Base-by-base conservation (phyloP, 768 basidiomycete genomes). In the Coprinopsis sp. region DNA sequence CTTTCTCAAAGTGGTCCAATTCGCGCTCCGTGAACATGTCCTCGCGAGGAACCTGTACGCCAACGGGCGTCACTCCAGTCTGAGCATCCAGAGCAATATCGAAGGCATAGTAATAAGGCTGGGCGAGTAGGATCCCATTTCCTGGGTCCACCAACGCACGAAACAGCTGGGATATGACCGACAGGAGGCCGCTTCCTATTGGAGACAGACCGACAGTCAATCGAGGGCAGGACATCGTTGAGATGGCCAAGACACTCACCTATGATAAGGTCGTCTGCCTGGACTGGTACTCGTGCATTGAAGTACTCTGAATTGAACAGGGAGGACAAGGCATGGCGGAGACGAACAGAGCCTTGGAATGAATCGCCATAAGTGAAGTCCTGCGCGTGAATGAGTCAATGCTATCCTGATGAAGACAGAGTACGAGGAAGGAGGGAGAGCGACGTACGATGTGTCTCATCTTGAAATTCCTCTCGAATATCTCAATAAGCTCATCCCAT, bases 21-120 rank as follows among this genome's bases (percentile, higher is more conserved):
- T 55, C 62, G 0, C 42, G 30, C 6, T 39, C n/a, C 2, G 58
- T 54, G 21, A 45, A 49, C 25, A 55, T 47, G 19, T 53, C 49
- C 3, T n/a, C 3, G 16, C 28, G 6, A 1, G 50, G 49, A 19
- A 56, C 47, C 1, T 22, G 14, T 4, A 51, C 57, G 1, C 36
- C 44, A 11, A 56, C 42, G 6, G 51, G 21, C 12, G 22, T 36
- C 16, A 58, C 27, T 7, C 37, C 36, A 37, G 44, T 31, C 14
- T 41, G 50, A 14, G 43, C 18, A 2, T 27, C 36, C 18, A 58
- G 33, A 7, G 46, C 38, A 19, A 31, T 16, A 21, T 55, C 54
- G 31, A 56, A 58, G n/a, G 54, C 57, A 23, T 49, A 37, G 38
- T 54, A 58, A 36, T 58, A 58, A 1, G 57, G 57, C 4, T 48